Evolutionary conservation across 176 grass and related monocot species (phyloP).

Genomic region (Aechmea fasciata): DNA sequence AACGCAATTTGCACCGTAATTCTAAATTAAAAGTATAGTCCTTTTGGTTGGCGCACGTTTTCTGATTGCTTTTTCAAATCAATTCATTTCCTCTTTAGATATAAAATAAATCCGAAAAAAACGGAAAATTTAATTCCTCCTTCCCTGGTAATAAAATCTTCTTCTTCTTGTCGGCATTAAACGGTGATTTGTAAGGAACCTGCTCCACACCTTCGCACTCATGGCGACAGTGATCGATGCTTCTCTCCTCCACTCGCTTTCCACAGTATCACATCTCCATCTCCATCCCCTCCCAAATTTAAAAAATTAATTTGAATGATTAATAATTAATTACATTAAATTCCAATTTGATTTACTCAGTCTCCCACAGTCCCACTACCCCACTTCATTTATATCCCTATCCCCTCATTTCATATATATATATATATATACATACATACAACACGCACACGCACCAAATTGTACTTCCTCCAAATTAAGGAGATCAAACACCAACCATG

Average conservation of each 20-base stretch:
- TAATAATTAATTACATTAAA: too few species aligned
- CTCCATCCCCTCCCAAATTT: constrained; percentile 18
- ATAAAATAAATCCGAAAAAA: too few species aligned
- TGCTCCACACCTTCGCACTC: neutral
- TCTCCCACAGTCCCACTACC: too few species aligned
- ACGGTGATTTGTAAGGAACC: constrained; percentile 28
- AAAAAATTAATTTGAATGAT: too few species aligned
- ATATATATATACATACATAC: too few species aligned
- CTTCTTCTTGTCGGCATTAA: constrained; percentile 11
- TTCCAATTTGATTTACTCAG: too few species aligned
- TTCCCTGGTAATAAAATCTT: neutral
- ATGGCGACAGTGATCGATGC: constrained; percentile 9
- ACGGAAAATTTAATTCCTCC: neutral
- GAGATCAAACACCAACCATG: constrained; percentile 28
- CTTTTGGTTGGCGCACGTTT: too few species aligned
- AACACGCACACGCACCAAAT: neutral
- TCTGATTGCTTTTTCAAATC: too few species aligned
- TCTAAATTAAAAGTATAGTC: too few species aligned
- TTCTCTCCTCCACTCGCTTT: neutral
- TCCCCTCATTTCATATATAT: neutral
- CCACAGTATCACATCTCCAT: constrained; percentile 28
- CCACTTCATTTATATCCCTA: too few species aligned
- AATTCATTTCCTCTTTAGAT: too few species aligned
- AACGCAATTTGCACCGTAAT: too few species aligned
- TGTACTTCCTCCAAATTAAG: neutral